Evolutionary conservation across 208 protist species (phyloP).

Genomic region (Herpetomonas tarakana): DNA sequence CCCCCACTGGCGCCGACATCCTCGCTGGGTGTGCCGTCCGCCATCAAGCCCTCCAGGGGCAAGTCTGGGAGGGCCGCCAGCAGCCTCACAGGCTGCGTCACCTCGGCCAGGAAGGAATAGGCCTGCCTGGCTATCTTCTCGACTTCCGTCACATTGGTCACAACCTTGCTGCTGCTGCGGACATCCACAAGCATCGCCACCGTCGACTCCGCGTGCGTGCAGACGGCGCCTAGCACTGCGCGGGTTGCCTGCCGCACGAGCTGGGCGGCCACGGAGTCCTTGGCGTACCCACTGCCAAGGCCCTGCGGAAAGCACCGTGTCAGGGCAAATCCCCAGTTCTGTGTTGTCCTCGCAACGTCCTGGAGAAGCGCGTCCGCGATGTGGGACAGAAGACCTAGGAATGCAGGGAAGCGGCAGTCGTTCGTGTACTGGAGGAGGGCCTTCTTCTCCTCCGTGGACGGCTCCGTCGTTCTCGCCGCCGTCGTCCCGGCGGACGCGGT

Average conservation of each 20-base stretch:
- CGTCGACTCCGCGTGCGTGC: constrained; percentile 12
- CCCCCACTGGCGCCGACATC: neutral
- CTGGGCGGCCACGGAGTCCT: constrained; percentile 1
- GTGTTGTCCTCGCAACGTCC: constrained; percentile 33
- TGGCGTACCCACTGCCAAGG: constrained; percentile 21
- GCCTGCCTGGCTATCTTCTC: constrained; percentile 2
- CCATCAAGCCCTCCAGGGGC: neutral
- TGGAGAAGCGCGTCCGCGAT: constrained; percentile 42
- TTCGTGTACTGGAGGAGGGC: constrained; percentile 25
- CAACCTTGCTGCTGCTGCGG: constrained; percentile 14
- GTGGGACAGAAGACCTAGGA: constrained; percentile 36
- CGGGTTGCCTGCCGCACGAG: constrained; percentile 6
- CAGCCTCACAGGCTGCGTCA: neutral
- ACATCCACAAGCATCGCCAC: constrained; percentile 23
- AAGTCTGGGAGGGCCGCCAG: neutral
- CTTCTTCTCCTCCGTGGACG: constrained; percentile 29
- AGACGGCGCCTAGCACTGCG: constrained; percentile 2
- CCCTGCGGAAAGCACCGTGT: constrained; percentile 17
- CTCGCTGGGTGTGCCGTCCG: too few species aligned
- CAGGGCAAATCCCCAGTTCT: constrained; percentile 59
- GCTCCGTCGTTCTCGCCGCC: constrained; percentile 2
- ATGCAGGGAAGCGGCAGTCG: constrained; percentile 25
- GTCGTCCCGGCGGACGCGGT: neutral
- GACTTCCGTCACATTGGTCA: constrained; percentile 20
- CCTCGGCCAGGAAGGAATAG: neutral